These are phyloP conservation scores for Mrakia hoshinonis DNA, from an alignment of 768 basidiomycete genomes.

Conservation along the genomic window DNA sequence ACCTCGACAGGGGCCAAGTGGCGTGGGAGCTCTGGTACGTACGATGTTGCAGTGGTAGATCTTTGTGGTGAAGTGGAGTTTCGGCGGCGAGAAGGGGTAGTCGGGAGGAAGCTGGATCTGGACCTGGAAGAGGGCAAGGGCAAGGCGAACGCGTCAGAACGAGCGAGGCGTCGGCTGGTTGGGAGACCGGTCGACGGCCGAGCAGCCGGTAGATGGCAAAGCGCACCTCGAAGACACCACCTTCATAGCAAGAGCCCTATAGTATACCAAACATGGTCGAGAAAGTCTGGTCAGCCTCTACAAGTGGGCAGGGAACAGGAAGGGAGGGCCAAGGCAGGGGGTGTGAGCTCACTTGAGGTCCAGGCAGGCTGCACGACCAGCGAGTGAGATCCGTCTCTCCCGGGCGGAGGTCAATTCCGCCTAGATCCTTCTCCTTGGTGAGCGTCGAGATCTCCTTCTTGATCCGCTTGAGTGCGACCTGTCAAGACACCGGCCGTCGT, in stretches of 20 bases:
- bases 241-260: conserved; percentile 21
- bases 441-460: conserved; percentile 27
- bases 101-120: conserved; percentile 59
- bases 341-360: conserved; percentile 11
- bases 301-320: too few species aligned
- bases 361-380: conserved; percentile 26
- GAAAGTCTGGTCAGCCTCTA: too few species aligned
- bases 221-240: conserved; percentile 26
- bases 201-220: neutral
- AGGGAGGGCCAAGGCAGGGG: too few species aligned
- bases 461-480: conserved; percentile 29
- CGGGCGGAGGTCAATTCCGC: conserved; percentile 26
- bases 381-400: neutral
- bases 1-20: neutral
- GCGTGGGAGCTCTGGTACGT: neutral
- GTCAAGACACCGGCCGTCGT: too few species aligned
- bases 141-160: neutral
- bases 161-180: neutral
- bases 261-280: too few species aligned
- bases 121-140: conserved; percentile 39
- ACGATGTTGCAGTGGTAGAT: conserved; percentile 28
- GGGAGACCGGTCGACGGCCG: too few species aligned
- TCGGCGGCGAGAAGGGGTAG: conserved; percentile 50
- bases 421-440: conserved; percentile 22
- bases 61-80: conserved; percentile 29